These are phyloP conservation scores for Calonectria hawksworthii DNA, from an alignment of 2,329 filamentous ascomycete species.

Conservation along the genomic window DNA sequence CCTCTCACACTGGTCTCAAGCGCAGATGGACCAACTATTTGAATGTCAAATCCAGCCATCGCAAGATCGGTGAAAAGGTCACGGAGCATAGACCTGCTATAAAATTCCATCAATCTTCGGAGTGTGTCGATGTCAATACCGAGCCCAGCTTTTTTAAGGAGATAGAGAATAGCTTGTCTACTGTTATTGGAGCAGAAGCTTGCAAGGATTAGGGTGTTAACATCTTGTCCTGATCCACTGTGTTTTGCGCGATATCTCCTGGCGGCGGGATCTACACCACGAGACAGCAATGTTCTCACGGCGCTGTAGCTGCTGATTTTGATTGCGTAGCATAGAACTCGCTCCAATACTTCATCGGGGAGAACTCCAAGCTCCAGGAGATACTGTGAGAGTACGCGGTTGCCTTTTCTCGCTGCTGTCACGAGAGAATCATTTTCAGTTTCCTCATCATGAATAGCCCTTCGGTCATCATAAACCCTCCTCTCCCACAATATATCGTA, in stretches of 20 bases:
- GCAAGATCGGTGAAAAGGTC: neutral
- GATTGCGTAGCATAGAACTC: neutral
- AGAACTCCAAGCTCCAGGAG: neutral
- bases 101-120: neutral
- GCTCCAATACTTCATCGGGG: neutral
- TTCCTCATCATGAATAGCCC: neutral
- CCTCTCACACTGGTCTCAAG: no score
- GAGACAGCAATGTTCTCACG: neutral
- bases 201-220: no score
- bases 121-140: neutral
- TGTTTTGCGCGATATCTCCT: neutral
- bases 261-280: neutral
- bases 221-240: neutral
- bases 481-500: neutral
- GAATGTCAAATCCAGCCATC: neutral
- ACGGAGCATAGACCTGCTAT: accelerated
- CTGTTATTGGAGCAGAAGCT: no score
- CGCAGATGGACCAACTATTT: neutral
- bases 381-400: neutral
- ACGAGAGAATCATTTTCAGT: neutral
- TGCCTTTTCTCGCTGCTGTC: neutral
- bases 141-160: neutral
- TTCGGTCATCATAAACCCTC: neutral
- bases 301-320: neutral
- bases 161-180: neutral